A percentile compares a stretch with the other conserved stretches of the same genome.
These are phyloP conservation scores for Xylariaceae sp. DNA, from an alignment of 2,329 filamentous ascomycete genomes.

Conservation along the genomic window DNA sequence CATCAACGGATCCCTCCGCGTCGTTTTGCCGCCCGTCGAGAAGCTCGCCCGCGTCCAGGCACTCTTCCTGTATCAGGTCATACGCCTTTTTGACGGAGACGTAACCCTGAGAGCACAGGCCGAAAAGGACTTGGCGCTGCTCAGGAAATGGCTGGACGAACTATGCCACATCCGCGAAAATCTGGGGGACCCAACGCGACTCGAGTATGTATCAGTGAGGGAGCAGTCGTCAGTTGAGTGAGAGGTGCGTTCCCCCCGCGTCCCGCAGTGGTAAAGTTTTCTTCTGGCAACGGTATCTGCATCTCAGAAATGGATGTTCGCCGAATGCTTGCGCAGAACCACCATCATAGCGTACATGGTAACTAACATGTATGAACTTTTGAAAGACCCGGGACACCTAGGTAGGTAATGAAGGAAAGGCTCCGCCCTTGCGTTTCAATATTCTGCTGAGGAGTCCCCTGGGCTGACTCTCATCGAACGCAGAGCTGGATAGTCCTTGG, in stretches of 20 bases:
- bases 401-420: conserved; percentile 2
- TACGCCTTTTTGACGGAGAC: conserved; percentile 26
- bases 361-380: conserved; percentile 26
- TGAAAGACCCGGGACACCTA: conserved; percentile 21
- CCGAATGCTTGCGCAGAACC: conserved; percentile 32
- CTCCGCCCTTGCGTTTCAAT: too few species aligned
- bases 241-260: conserved; percentile 23
- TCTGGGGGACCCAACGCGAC: conserved; percentile 16
- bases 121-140: conserved; percentile 18
- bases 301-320: conserved; percentile 32
- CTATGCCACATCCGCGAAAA: conserved; percentile 29
- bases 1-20: conserved; percentile 4
- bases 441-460: neutral
- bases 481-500: conserved; percentile 22
- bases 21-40: conserved; percentile 21
- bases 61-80: conserved; percentile 24
- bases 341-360: conserved; percentile 30
- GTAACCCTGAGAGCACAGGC: conserved; percentile 20
- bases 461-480: conserved; percentile 7
- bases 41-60: conserved; percentile 25
- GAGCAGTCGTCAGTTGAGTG: conserved; percentile 21
- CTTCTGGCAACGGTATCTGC: neutral
- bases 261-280: neutral
- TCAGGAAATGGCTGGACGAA: conserved; percentile 22
- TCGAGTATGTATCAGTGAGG: conserved; percentile 9